A percentile compares a stretch with the other conserved stretches of the same genome.
These are phyloP conservation scores for Aspergillus glaucus DNA, from an alignment of 2,329 filamentous ascomycete genomes.

Conservation along the genomic window DNA sequence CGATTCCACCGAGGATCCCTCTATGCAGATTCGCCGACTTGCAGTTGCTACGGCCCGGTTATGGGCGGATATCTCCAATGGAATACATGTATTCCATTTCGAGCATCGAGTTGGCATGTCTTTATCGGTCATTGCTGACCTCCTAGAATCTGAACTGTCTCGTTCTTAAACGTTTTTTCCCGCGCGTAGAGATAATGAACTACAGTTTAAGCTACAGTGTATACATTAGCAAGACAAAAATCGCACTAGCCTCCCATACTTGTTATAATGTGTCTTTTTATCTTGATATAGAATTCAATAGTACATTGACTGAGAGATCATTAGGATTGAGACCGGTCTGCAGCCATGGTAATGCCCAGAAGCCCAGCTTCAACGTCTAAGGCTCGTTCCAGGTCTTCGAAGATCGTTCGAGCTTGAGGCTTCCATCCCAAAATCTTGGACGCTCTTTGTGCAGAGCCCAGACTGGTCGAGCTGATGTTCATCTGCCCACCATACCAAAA, in stretches of 20 bases:
- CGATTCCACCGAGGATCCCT: background rate
- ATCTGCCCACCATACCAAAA: background rate
- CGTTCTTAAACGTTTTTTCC: background rate
- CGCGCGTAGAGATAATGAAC: background rate
- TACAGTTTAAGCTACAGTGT: too few species aligned
- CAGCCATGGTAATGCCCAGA: background rate
- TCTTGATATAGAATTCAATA: background rate
- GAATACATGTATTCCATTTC: constrained; percentile 3
- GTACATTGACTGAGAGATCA: background rate
- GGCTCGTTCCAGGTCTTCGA: background rate
- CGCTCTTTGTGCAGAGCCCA: background rate
- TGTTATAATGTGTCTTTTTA: too few species aligned
- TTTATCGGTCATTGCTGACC: constrained; percentile 1
- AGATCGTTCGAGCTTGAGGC: background rate
- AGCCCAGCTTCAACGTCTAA: background rate
- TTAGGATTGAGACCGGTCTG: background rate
- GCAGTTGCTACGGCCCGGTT: background rate
- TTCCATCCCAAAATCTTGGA: background rate
- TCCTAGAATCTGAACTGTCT: constrained; percentile 1
- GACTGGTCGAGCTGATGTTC: background rate
- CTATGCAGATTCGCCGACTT: background rate
- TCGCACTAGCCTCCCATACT: too few species aligned
- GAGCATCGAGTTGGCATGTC: background rate
- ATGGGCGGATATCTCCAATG: background rate
- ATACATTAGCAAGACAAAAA: too few species aligned